phyloP scores from a whole-genome alignment of 2,329 filamentous ascomycete species.

The Aspergillus felis region DNA sequence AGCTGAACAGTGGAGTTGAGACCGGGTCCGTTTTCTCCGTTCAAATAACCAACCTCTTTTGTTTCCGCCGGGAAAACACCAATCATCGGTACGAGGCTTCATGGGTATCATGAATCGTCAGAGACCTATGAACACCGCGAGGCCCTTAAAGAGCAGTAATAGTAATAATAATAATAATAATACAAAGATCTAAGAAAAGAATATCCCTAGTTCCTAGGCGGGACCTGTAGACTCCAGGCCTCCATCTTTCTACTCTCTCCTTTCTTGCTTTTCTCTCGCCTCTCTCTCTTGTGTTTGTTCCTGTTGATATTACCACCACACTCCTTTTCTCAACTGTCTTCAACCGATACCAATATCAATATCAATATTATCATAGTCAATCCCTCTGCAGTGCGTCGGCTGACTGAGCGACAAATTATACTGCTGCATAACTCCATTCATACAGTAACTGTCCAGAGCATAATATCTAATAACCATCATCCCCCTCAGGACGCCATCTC shows the following conservation, averaged over 20 bases:
- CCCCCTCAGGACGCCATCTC: not conserved
- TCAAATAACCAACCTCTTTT: not conserved
- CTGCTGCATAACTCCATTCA: not conserved
- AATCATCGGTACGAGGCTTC: not conserved
- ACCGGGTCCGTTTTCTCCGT: not conserved
- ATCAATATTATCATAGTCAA: not conserved
- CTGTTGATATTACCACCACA: slow-evolving; percentile 2
- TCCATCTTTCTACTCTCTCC: slow-evolving; percentile 1
- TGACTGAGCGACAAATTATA: not conserved
- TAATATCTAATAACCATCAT: not conserved
- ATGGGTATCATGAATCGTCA: not conserved
- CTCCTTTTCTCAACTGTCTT: not conserved
- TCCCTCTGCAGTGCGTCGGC: not conserved
- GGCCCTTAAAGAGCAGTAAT: slow-evolving; percentile 1
- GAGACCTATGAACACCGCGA: not conserved
- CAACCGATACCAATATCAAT: not conserved
- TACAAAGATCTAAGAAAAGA: slow-evolving; percentile 1
- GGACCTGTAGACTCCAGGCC: not conserved
- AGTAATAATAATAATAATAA: slow-evolving; percentile 7
- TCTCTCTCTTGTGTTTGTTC: slow-evolving; percentile 1
- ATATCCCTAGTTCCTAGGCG: not conserved
- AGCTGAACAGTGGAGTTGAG: slow-evolving; percentile 8
- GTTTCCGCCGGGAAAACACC: slow-evolving; percentile 1
- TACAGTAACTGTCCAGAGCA: not conserved
- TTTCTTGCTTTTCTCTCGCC: not conserved